These are phyloP conservation scores for Agapanthus africanus DNA, from an alignment of 106 monocot species.

Conservation along the genomic window DNA sequence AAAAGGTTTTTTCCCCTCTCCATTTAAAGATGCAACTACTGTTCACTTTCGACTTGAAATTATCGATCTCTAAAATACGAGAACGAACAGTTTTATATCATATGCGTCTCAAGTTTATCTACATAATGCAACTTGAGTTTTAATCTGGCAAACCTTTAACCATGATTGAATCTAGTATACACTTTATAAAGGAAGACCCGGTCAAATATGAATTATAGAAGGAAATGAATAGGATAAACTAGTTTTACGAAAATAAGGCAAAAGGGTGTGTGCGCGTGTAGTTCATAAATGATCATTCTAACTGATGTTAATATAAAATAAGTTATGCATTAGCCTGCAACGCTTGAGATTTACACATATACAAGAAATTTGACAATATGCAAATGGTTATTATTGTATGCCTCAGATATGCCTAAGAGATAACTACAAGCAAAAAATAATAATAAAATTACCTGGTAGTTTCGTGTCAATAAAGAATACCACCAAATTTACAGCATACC, in stretches of 20 bases:
- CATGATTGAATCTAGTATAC: neutral
- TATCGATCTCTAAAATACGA: no score
- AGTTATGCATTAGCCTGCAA: no score
- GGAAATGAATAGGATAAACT: neutral
- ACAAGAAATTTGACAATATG: neutral
- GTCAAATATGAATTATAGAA: neutral
- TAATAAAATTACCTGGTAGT: slow-evolving; percentile 43
- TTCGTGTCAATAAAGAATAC: slow-evolving; percentile 80
- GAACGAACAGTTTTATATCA: no score
- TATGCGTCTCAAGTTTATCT: no score
- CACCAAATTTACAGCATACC: slow-evolving; percentile 93
- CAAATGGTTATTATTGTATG: neutral
- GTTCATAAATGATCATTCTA: neutral
- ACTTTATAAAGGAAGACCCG: neutral
- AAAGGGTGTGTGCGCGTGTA: neutral
- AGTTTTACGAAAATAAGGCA: neutral
- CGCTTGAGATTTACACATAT: neutral
- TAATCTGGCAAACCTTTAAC: no score
- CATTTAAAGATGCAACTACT: no score
- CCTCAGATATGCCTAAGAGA: neutral
- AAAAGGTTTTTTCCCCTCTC: no score
- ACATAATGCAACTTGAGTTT: no score
- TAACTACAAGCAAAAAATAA: neutral
- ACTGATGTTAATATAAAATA: neutral
- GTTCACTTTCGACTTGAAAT: no score